These are phyloP conservation scores for Evansstolkia leycettana DNA, from an alignment of 495 filamentous ascomycete genomes.

Conservation along the genomic window DNA sequence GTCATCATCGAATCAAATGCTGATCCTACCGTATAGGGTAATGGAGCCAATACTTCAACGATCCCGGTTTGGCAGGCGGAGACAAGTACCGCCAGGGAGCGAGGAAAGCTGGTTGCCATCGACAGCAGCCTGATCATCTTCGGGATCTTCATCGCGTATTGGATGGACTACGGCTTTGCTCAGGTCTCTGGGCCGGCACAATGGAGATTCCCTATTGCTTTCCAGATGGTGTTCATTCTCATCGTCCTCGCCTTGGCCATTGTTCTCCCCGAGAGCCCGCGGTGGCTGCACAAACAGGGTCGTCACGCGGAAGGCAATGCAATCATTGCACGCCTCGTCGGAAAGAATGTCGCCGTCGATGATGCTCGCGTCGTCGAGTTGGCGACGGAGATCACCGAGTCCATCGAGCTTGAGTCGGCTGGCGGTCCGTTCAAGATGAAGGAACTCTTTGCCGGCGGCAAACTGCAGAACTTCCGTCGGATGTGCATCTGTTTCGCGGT, in stretches of 20 bases:
- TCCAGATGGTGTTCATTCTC: conserved; percentile 47
- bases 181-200: conserved; percentile 23
- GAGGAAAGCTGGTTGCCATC: conserved; percentile 50
- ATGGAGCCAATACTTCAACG: conserved; percentile 38
- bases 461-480: conserved; percentile 27
- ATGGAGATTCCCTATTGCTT: conserved; percentile 46
- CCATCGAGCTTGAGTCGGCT: conserved; percentile 22
- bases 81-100: conserved; percentile 42
- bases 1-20: background rate
- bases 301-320: conserved; percentile 37
- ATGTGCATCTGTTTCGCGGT: conserved; percentile 22
- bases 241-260: conserved; percentile 42
- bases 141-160: conserved; percentile 32
- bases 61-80: conserved; percentile 42
- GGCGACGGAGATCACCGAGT: conserved; percentile 21
- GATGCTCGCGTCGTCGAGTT: conserved; percentile 8
- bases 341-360: conserved; percentile 7
- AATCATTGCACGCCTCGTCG: conserved; percentile 33
- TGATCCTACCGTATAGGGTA: conserved; percentile 15
- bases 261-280: conserved; percentile 51
- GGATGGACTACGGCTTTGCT: conserved; percentile 45
- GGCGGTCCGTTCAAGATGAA: conserved; percentile 26
- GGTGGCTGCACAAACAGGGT: conserved; percentile 41
- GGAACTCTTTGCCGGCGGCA: conserved; percentile 23
- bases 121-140: conserved; percentile 14